These are phyloP conservation scores for Taiozyma sp. DNA, from an alignment of 1,139 yeast species.

Conservation along the genomic window DNA sequence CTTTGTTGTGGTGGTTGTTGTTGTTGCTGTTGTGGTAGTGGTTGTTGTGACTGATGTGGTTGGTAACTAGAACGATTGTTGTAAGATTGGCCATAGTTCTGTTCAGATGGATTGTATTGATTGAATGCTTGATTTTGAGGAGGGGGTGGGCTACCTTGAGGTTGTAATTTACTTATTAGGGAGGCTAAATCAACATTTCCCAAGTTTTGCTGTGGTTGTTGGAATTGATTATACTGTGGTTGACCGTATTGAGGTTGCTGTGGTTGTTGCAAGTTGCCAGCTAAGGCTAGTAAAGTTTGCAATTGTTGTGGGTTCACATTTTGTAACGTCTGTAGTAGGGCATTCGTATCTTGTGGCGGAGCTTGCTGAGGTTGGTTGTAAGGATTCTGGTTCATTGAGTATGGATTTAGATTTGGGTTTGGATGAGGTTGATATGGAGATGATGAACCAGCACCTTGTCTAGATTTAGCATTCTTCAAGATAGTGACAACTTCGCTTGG, in stretches of 20 bases:
- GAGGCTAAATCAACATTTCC: slow-evolving; percentile 6
- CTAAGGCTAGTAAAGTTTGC: slow-evolving; percentile 6
- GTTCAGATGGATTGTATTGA: background rate
- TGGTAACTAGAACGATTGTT: background rate
- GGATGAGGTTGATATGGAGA: background rate
- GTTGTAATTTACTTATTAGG: slow-evolving; percentile 8
- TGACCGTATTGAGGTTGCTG: slow-evolving; percentile 12
- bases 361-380: slow-evolving; percentile 1
- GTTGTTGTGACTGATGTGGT: slow-evolving; percentile 5
- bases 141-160: slow-evolving; percentile 3
- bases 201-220: slow-evolving; percentile 14
- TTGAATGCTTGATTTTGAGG: slow-evolving; percentile 2
- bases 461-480: slow-evolving; percentile 29
- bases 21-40: slow-evolving; percentile 9
- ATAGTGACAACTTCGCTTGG: slow-evolving; percentile 60
- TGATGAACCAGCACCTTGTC: slow-evolving; percentile 16
- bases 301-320: slow-evolving; percentile 9
- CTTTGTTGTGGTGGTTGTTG: slow-evolving; percentile 8
- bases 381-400: background rate
- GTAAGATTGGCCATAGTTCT: background rate
- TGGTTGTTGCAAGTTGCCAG: slow-evolving; percentile 6
- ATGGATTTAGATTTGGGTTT: background rate
- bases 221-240: slow-evolving; percentile 19
- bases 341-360: slow-evolving; percentile 7
- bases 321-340: slow-evolving; percentile 5